Conservation (phyloP, 116 monocot species). For the Cymodocea nodosa region DNA sequence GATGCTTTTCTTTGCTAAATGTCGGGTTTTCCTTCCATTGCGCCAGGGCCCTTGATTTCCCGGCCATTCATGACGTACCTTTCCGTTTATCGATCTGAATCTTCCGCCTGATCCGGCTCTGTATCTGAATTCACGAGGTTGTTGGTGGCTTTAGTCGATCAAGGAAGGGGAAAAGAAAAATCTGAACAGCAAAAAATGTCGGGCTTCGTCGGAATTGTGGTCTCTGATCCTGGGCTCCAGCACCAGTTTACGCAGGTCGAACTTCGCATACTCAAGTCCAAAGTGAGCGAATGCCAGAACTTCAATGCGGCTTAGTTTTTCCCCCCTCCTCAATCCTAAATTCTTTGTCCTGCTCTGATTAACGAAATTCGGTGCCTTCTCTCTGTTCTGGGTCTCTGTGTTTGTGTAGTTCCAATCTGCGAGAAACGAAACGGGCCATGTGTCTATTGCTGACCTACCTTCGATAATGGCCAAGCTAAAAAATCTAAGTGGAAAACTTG, state of each 20-base stretch:
- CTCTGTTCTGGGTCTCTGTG: not conserved
- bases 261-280: slow-evolving; percentile 65
- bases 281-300: slow-evolving; percentile 25
- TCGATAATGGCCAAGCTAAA: slow-evolving; percentile 52
- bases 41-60: too few species aligned
- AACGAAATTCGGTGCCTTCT: not conserved
- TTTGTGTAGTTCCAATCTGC: slow-evolving; percentile 36
- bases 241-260: slow-evolving; percentile 97
- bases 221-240: slow-evolving; percentile 94
- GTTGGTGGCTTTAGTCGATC: too few species aligned
- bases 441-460: slow-evolving; percentile 38
- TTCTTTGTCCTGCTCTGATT: not conserved
- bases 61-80: not conserved
- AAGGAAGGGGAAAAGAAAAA: not conserved
- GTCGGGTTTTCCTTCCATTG: too few species aligned
- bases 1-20: too few species aligned
- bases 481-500: slow-evolving; percentile 40
- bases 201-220: slow-evolving; percentile 58
- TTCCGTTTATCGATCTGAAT: not conserved
- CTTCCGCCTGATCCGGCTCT: not conserved
- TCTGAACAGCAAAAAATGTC: slow-evolving; percentile 29
- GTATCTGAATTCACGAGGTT: not conserved
- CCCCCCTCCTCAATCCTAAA: not conserved
- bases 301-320: not conserved
- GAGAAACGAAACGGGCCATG: slow-evolving; percentile 29